Conservation (phyloP, 148 eudicot genomes). For the Rhododendron henanense region DNA sequence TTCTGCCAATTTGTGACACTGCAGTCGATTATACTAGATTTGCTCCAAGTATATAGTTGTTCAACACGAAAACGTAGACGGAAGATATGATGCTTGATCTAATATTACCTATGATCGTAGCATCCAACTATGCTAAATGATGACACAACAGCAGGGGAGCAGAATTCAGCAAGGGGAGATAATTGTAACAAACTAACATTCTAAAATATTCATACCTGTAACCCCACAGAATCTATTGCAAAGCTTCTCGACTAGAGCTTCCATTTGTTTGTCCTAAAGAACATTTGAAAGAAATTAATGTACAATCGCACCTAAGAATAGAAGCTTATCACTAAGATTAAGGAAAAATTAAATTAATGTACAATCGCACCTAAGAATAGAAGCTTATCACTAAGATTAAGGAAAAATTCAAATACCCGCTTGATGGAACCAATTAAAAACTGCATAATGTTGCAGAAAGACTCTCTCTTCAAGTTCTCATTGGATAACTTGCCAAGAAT, state of each 20-base stretch:
- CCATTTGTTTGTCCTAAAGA: slow-evolving; percentile 96
- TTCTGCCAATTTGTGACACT: too few species aligned
- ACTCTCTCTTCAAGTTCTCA: slow-evolving; percentile 63
- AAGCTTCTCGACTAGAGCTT: slow-evolving; percentile 93
- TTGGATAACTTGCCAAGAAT: slow-evolving; percentile 82
- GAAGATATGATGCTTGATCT: too few species aligned
- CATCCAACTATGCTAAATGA: too few species aligned
- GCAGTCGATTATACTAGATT: too few species aligned
- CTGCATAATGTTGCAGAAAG: slow-evolving; percentile 92
- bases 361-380: neutral
- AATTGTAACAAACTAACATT: neutral
- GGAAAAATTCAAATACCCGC: slow-evolving; percentile 48
- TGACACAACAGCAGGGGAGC: neutral
- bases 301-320: neutral
- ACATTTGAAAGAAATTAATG: slow-evolving; percentile 3
- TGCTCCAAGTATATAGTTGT: too few species aligned
- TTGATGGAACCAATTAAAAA: slow-evolving; percentile 89
- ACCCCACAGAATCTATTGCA: slow-evolving; percentile 88
- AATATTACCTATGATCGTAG: too few species aligned
- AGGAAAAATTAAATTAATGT: slow-evolving; percentile 8
- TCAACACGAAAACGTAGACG: too few species aligned
- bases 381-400: neutral
- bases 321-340: neutral
- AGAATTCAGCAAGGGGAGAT: neutral
- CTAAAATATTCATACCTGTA: slow-evolving; percentile 47